Conservation (phyloP, 2,329 filamentous ascomycete species). For the Aspergillus glaucus region DNA sequence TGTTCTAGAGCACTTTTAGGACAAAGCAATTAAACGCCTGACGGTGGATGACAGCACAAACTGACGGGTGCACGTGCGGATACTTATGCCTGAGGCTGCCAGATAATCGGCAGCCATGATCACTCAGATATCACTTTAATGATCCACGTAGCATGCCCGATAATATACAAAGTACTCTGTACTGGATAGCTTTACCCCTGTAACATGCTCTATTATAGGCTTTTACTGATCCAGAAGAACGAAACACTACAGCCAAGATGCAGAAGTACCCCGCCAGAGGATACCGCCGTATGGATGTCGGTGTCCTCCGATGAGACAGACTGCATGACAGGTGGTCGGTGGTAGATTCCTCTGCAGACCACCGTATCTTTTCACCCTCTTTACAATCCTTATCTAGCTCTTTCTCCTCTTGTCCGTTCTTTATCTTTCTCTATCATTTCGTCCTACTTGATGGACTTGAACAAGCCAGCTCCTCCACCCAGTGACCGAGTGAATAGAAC, state of each 20-base stretch:
- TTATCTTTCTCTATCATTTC: conserved; percentile 1
- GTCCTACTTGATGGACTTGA: conserved; percentile 18
- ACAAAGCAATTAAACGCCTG: neutral
- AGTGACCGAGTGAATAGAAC: conserved; percentile 17
- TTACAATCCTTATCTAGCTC: neutral
- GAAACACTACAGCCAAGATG: neutral
- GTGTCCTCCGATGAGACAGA: conserved; percentile 27
- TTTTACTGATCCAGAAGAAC: too few species aligned
- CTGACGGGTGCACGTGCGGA: conserved; percentile 13
- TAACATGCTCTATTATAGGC: too few species aligned
- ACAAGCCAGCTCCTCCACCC: conserved; percentile 13
- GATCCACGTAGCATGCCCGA: neutral
- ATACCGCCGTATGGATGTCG: conserved; percentile 24
- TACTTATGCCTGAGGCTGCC: conserved; percentile 17
- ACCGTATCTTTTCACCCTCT: neutral
- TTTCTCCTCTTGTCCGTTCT: conserved; percentile 2
- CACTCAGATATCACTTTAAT: neutral
- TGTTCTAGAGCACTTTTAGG: neutral
- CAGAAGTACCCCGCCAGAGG: conserved; percentile 12
- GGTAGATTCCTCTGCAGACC: conserved; percentile 7
- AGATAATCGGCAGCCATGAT: neutral
- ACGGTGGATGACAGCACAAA: neutral
- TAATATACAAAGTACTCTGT: too few species aligned
- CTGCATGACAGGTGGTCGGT: conserved; percentile 13
- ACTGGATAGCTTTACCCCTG: too few species aligned